Conservation (phyloP, 176 grass and related monocot genomes). For the Rhipidocladum racemiflorum region DNA sequence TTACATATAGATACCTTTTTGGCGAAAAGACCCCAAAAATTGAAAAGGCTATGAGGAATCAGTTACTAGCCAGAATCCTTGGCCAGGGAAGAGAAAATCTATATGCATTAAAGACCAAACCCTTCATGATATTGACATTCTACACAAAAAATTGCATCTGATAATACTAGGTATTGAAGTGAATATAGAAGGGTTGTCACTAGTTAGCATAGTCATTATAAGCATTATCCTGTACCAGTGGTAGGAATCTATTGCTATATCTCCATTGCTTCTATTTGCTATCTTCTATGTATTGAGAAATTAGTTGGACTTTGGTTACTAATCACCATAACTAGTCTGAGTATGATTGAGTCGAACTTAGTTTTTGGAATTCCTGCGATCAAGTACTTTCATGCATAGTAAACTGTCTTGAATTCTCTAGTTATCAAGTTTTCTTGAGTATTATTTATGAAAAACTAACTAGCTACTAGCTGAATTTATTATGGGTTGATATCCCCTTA, state of each 20-base stretch:
- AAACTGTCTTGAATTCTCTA: background rate
- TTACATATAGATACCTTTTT: too few relatives aligned
- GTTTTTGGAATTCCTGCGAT: constrained; percentile 7
- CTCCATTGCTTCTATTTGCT: constrained; percentile 66
- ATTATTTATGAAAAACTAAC: background rate
- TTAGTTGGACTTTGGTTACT: background rate
- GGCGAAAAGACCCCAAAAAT: too few relatives aligned
- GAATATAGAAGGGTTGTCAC: background rate
- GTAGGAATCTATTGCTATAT: constrained; percentile 72
- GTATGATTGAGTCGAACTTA: background rate
- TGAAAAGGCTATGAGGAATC: background rate
- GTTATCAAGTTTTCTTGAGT: background rate
- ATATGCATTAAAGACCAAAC: constrained; percentile 69
- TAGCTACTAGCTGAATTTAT: background rate
- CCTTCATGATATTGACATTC: constrained; percentile 71
- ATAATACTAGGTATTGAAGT: constrained; percentile 14
- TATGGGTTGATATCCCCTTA: background rate
- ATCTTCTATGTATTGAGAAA: constrained; percentile 56
- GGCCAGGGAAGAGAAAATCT: constrained; percentile 90
- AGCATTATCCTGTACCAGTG: constrained; percentile 63
- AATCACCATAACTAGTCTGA: background rate
- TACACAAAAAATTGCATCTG: constrained; percentile 25
- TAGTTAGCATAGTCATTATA: background rate
- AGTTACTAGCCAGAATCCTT: constrained; percentile 82
- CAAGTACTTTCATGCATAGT: background rate